Conservation (phyloP, 2,329 filamentous ascomycete species). For the Hypoxylon sp. region DNA sequence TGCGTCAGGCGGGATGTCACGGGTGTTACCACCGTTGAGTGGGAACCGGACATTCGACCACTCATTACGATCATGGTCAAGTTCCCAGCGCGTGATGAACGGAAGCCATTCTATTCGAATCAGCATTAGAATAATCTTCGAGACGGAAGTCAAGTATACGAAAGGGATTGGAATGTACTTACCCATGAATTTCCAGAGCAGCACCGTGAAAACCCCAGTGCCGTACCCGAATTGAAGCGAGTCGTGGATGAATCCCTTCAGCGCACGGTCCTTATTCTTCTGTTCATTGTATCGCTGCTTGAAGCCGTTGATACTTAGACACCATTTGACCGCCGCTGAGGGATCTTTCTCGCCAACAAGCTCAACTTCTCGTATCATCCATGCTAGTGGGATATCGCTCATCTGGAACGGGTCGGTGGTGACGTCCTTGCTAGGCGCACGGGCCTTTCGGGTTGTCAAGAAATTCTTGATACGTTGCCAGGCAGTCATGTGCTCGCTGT, state of each 20-base stretch:
- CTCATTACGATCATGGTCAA: conserved; percentile 48
- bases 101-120: conserved; percentile 56
- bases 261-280: conserved; percentile 53
- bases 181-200: conserved; percentile 63
- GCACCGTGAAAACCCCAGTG: conserved; percentile 57
- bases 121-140: conserved; percentile 3
- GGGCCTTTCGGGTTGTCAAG: conserved; percentile 56
- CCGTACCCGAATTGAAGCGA: conserved; percentile 58
- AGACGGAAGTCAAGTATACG: neutral
- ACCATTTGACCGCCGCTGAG: conserved; percentile 56
- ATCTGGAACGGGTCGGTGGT: conserved; percentile 59
- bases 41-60: conserved; percentile 58
- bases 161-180: conserved; percentile 41
- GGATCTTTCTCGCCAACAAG: conserved; percentile 55
- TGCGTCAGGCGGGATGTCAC: conserved; percentile 59
- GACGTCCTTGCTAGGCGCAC: conserved; percentile 53
- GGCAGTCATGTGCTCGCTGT: conserved; percentile 49
- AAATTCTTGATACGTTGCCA: conserved; percentile 58
- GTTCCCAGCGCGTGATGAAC: conserved; percentile 60
- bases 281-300: conserved; percentile 50
- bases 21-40: conserved; percentile 56
- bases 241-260: conserved; percentile 58
- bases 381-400: conserved; percentile 66
- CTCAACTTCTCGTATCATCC: conserved; percentile 68
- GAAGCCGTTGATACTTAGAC: conserved; percentile 53